Conservation (phyloP, 192 early-diverging fungal species). For the Gaertneriomyces semiglobifer region DNA sequence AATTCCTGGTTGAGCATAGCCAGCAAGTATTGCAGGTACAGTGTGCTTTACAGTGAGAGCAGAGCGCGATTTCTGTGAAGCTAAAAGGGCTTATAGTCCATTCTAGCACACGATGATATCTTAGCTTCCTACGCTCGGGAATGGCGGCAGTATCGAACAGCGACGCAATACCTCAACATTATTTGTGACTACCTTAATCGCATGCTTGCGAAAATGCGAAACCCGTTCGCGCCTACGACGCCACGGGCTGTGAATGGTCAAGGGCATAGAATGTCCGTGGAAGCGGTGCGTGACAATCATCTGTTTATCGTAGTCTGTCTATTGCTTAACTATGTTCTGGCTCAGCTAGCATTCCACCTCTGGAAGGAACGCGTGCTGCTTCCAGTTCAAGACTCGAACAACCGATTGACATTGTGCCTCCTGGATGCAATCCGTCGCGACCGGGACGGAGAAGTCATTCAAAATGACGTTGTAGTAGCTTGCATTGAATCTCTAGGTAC, state of each 20-base stretch:
- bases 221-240: conserved; percentile 32
- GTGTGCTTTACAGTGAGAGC: not conserved
- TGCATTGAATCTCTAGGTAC: conserved; percentile 62
- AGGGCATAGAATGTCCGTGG: conserved; percentile 24
- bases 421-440: conserved; percentile 66
- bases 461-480: conserved; percentile 47
- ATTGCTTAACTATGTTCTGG: conserved; percentile 2
- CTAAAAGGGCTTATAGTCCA: conserved; percentile 35
- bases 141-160: conserved; percentile 63
- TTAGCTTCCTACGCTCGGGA: conserved; percentile 63
- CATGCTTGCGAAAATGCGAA: conserved; percentile 41
- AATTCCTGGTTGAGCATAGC: conserved; percentile 64
- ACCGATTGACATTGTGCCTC: conserved; percentile 66
- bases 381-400: conserved; percentile 56
- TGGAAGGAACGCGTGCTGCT: conserved; percentile 70
- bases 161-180: conserved; percentile 53
- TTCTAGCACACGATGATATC: conserved; percentile 63
- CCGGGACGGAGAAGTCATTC: conserved; percentile 62
- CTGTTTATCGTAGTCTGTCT: not conserved
- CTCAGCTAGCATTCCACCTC: conserved; percentile 64
- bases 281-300: conserved; percentile 4
- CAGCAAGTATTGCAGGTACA: conserved; percentile 48
- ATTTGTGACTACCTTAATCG: conserved; percentile 75
- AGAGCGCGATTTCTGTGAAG: not conserved
- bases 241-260: not conserved